These are phyloP conservation scores for Ustilago trichophora DNA, from an alignment of 1,284 basidiomycete species.

Conservation along the genomic window DNA sequence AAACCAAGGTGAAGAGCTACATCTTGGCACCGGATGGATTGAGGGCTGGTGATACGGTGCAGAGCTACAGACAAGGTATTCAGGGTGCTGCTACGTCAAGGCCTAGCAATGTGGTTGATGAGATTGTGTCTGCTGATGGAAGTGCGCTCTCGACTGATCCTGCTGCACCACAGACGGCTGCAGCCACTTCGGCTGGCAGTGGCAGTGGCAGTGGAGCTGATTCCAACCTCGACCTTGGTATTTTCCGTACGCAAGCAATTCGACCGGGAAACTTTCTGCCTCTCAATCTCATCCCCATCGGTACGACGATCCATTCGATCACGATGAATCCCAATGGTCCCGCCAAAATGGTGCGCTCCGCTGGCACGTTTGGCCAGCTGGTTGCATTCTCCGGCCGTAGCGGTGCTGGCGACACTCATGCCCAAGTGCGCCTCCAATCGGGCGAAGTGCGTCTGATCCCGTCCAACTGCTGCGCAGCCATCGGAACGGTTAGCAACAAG, in stretches of 20 bases:
- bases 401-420: constrained; percentile 71
- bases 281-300: constrained; percentile 87
- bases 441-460: constrained; percentile 90
- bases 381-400: constrained; percentile 55
- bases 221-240: constrained; percentile 86
- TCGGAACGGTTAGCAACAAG: constrained; percentile 91
- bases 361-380: constrained; percentile 85
- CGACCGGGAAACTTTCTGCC: constrained; percentile 94
- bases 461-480: constrained; percentile 83
- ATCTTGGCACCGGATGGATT: constrained; percentile 91
- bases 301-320: constrained; percentile 88
- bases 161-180: constrained; percentile 36
- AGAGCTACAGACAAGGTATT: constrained; percentile 75
- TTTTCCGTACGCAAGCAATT: constrained; percentile 84
- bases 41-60: constrained; percentile 85
- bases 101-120: constrained; percentile 13
- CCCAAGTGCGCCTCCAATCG: constrained; percentile 85
- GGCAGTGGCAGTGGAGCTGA: constrained; percentile 73
- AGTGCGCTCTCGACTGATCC: constrained; percentile 22
- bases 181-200: constrained; percentile 34
- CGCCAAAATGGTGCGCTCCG: constrained; percentile 85
- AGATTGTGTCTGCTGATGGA: constrained; percentile 20
- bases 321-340: constrained; percentile 79
- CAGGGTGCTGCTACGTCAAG: constrained; percentile 1
- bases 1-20: constrained; percentile 76